Evolutionary conservation across 768 basidiomycete genomes (phyloP), one percentile per base, ranked within the genome.

Genomic region (Mycena crocata): DNA sequence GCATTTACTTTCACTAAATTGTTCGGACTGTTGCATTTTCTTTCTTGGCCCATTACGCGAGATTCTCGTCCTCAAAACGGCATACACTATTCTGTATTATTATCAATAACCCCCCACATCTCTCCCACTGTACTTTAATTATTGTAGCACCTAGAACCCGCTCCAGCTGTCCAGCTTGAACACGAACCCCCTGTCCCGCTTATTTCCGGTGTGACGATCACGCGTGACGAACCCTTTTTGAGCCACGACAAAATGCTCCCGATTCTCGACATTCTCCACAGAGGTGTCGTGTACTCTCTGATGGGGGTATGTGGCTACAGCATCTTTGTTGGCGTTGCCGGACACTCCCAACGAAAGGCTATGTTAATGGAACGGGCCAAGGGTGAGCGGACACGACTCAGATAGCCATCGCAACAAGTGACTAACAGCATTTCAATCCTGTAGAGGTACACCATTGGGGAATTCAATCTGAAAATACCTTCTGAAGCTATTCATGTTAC

Each of bases 251-350:
- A 31, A 28, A n/a, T 32, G 51, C 57, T 66, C 24, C 39, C 64
- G 15, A 48, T 86, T 19, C 65, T 82, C 58, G 87, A 89, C 72
- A 76, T 84, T 50, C 70, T 87, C 1, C 89, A 91, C 57, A 79
- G 88, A 72, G 83, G 83, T 5, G 75, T 88, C n/a, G 84, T 88
- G 21, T 84, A 83, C 66, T 82, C 86, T 21, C 80, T 89, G 10
- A 82, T 84, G 5, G 87, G 84, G 1, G 72, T 89, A 12, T 82
- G 85, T 32, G 82, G 82, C 3, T 88, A 84, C 77, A 87, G 86
- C 6, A 74, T 88, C n/a, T 83, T 78, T 28, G 82, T 86, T 73
- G 86, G 87, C 24, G 81, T 85, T 39, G 72, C 80, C 28, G 81
- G 87, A 5, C 89, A 91, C 73, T 79, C 78, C 26, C 62, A 44